These are phyloP conservation scores for Madurella fahalii DNA, from an alignment of 2,329 filamentous ascomycete genomes.

Conservation along the genomic window DNA sequence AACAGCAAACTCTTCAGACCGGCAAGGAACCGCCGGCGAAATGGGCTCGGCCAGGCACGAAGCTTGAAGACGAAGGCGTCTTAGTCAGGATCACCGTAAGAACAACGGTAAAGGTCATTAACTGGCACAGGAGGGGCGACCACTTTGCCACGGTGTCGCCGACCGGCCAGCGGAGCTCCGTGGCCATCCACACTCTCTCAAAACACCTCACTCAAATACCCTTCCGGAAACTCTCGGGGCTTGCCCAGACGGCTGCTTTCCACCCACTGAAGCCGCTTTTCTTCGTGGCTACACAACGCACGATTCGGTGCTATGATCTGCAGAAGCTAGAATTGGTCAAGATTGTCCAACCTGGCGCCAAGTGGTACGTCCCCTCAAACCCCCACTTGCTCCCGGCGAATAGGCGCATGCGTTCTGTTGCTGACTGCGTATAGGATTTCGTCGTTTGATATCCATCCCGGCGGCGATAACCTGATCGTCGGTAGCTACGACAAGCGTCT, in stretches of 20 bases:
- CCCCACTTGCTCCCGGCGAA: not conserved
- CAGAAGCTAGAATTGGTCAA: slow-evolving; percentile 88
- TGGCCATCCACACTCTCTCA: slow-evolving; percentile 90
- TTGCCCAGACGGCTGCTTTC: slow-evolving; percentile 86
- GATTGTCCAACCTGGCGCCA: slow-evolving; percentile 86
- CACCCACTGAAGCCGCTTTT: slow-evolving; percentile 90
- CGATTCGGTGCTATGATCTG: slow-evolving; percentile 90
- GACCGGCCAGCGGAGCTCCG: slow-evolving; percentile 69
- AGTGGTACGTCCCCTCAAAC: slow-evolving; percentile 64
- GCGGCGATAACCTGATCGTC: slow-evolving; percentile 89
- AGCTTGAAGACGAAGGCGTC: slow-evolving; percentile 73
- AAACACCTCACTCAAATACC: slow-evolving; percentile 94
- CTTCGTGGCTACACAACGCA: slow-evolving; percentile 92
- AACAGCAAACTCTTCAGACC: slow-evolving; percentile 49
- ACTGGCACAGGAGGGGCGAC: slow-evolving; percentile 91
- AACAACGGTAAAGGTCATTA: slow-evolving; percentile 77
- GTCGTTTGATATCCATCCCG: slow-evolving; percentile 86
- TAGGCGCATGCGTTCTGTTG: not conserved
- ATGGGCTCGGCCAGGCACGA: slow-evolving; percentile 75
- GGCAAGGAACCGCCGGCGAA: slow-evolving; percentile 73
- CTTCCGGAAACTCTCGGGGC: slow-evolving; percentile 72
- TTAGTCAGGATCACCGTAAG: slow-evolving; percentile 76
- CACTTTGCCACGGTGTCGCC: slow-evolving; percentile 92
- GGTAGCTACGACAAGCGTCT: slow-evolving; percentile 91
- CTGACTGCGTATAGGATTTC: slow-evolving; percentile 65